A percentile compares a stretch with the other conserved stretches of the same genome.
Evolutionary conservation across 129 eudicot species (phyloP).

Genomic region (Artemisia tridentata): DNA sequence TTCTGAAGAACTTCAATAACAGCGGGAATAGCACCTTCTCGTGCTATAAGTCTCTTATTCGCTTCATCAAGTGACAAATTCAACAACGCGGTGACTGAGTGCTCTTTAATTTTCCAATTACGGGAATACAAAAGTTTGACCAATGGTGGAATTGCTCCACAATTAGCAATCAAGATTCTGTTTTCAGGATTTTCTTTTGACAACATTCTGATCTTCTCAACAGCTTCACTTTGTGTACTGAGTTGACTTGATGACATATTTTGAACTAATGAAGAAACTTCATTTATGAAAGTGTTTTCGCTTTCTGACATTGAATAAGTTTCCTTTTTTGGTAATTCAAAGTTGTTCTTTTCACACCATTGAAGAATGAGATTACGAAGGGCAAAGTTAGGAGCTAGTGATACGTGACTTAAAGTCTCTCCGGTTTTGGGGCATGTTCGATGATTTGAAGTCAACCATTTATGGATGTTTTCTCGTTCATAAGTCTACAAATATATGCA

Average conservation of each 20-base stretch:
- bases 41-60: conserved; percentile 59
- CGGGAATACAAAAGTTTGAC: conserved; percentile 31
- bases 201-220: conserved; percentile 51
- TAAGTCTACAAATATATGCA: conserved; percentile 51
- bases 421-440: conserved; percentile 75
- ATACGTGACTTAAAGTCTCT: conserved; percentile 46
- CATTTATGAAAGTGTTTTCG: conserved; percentile 42
- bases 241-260: conserved; percentile 43
- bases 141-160: conserved; percentile 16
- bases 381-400: conserved; percentile 65
- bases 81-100: conserved; percentile 59
- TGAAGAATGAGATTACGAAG: conserved; percentile 64
- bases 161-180: conserved; percentile 30
- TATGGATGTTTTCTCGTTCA: conserved; percentile 50
- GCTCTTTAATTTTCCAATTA: conserved; percentile 46
- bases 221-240: conserved; percentile 48
- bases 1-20: conserved; percentile 54
- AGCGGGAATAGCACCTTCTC: conserved; percentile 59
- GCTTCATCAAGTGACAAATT: conserved; percentile 64
- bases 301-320: conserved; percentile 26
- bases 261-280: conserved; percentile 42
- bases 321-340: conserved; percentile 50
- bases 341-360: conserved; percentile 72
- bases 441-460: conserved; percentile 61
- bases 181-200: conserved; percentile 70